Evolutionary conservation across 306 rosid genomes (phyloP).

Genomic region (Comarum palustre): DNA sequence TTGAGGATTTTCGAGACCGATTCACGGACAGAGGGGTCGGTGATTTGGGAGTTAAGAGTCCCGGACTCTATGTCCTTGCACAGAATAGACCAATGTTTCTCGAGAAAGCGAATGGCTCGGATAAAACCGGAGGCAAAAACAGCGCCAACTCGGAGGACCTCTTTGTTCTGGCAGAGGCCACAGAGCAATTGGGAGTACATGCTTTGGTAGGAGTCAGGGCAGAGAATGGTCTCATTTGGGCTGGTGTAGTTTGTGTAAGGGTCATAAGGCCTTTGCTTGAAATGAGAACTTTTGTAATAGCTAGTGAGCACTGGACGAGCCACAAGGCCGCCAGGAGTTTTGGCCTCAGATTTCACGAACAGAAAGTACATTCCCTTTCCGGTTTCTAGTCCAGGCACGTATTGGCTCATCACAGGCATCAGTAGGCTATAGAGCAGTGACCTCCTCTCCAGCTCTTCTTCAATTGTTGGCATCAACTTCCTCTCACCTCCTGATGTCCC

Average conservation of each 20-base stretch:
- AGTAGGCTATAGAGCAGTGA: constrained; percentile 50
- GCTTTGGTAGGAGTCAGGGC: constrained; percentile 85
- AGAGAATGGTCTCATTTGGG: constrained; percentile 74
- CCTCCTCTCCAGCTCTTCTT: constrained; percentile 65
- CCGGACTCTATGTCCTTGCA: constrained; percentile 70
- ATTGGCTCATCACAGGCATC: constrained; percentile 85
- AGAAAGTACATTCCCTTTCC: constrained; percentile 96
- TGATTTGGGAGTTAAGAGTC: constrained; percentile 39
- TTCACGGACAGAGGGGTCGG: constrained; percentile 47
- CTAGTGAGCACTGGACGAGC: constrained; percentile 84
- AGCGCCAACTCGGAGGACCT: constrained; percentile 71
- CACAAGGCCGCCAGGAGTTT: constrained; percentile 63
- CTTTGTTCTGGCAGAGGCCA: constrained; percentile 64
- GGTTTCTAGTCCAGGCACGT: constrained; percentile 50
- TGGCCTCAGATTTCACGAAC: constrained; percentile 75
- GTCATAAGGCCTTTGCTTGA: constrained; percentile 56
- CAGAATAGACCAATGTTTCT: constrained; percentile 57
- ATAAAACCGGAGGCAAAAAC: constrained; percentile 85
- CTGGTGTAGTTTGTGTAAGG: constrained; percentile 85
- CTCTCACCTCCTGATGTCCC: constrained; percentile 97
- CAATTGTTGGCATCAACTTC: constrained; percentile 81
- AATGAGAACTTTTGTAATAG: constrained; percentile 74
- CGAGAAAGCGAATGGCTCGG: constrained; percentile 66
- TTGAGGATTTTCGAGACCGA: constrained; percentile 48
- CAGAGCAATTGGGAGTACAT: constrained; percentile 84